Base-by-base conservation (phyloP, 73 alveolate genomes). In the Blepharisma stoltei region DNA sequence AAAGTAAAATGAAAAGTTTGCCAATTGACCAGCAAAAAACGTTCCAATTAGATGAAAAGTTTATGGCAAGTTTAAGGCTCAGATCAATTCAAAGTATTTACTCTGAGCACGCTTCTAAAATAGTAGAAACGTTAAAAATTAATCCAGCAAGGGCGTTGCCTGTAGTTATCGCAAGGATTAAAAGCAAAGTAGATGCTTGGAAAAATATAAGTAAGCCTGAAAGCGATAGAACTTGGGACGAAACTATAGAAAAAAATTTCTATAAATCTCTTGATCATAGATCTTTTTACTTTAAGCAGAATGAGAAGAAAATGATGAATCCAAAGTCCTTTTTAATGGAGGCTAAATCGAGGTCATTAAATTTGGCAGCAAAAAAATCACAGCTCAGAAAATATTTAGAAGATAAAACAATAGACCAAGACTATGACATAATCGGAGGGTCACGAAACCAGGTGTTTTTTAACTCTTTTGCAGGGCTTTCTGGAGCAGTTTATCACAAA, bases 211-310 rank as follows among this genome's bases (percentile, higher is more conserved):
- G 88, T 1, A 81, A 54, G 52, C 52, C 49, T 6, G 68, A 71
- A 53, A 81, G 81, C 8, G 85, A 81, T 54, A 41, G 67, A 54
- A 21, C 54, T 18, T 84, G 92, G 92, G 78, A 81, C 20, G 87
- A 76, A 27, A 85, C 75, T 43, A 65, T 84, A 6, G 54, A 52
- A 32, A 84, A 54, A 55, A 84, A 84, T 60, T 84, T 80, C 82
- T 84, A 80, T 71, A 54, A 84, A 43, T 67, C 84, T 25, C 66
- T 84, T 20, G 92, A 81, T 73, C 92, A 84, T 81, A 70, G 92
- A 54, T 76, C 87, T 4, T 84, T 84, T 54, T 81, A 81, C 77
- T 84, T 84, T 71, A 84, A 81, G 76, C 88, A 81, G 43, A 71
- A 84, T 54, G 92, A 60, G 47, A 60, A 60, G 23, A 60, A 25